Percentiles rank a stretch among this genome's conserved stretches.
These are phyloP conservation scores for Leccinum fibrillosum DNA, from an alignment of 768 basidiomycete species.

Conservation along the genomic window DNA sequence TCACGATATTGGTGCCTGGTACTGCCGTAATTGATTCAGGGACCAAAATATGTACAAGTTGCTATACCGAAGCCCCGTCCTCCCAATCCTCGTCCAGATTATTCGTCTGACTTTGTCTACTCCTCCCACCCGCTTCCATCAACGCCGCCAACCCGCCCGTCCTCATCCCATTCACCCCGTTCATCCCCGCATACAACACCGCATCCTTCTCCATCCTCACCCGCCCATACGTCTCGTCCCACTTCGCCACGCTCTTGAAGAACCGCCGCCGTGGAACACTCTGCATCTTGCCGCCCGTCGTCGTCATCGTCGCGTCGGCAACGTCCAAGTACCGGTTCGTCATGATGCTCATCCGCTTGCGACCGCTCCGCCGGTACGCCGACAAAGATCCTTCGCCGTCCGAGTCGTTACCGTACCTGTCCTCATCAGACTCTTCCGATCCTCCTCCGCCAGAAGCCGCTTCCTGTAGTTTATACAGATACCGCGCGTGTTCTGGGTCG, in stretches of 20 bases:
- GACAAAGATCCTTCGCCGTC: slow-evolving; percentile 38
- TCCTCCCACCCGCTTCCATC: slow-evolving; percentile 25
- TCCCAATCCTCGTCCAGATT: slow-evolving; percentile 30
- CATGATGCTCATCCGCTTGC: slow-evolving; percentile 66
- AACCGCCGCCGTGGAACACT: slow-evolving; percentile 46
- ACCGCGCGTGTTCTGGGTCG: slow-evolving; percentile 61
- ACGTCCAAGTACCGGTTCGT: slow-evolving; percentile 58
- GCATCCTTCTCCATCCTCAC: slow-evolving; percentile 23
- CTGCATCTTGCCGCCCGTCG: neutral
- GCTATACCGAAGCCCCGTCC: slow-evolving; percentile 25
- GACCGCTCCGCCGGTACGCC: slow-evolving; percentile 31
- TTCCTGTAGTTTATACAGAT: slow-evolving; percentile 59
- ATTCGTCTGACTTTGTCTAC: slow-evolving; percentile 13
- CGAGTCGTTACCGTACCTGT: slow-evolving; percentile 42
- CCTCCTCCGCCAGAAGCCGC: slow-evolving; percentile 34
- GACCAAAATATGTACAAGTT: neutral
- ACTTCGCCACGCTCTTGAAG: slow-evolving; percentile 48
- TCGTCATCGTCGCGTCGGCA: slow-evolving; percentile 29
- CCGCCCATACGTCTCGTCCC: slow-evolving; percentile 31
- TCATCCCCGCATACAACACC: slow-evolving; percentile 19
- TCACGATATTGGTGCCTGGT: neutral
- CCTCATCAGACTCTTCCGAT: slow-evolving; percentile 48
- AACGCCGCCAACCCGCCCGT: slow-evolving; percentile 18
- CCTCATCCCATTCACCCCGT: slow-evolving; percentile 2
- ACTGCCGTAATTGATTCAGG: neutral